Base-by-base conservation (phyloP, 139 green algal species). In the Gonium pectorale region DNA sequence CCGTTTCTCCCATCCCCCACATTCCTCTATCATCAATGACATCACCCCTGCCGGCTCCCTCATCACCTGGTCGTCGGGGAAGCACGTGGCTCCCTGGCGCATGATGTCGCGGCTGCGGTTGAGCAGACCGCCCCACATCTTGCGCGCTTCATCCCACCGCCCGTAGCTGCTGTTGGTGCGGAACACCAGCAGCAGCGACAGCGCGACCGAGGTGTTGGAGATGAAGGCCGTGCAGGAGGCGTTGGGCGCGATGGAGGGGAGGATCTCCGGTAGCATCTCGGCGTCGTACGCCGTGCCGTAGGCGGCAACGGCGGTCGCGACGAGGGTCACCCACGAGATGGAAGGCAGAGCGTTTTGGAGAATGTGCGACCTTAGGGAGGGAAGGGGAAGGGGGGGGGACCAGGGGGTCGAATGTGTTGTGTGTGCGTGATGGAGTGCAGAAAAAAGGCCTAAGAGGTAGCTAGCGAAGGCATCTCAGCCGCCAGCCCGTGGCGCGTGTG, bases 171-270 rank as follows among this genome's bases (percentile, higher is more conserved):
- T 62, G 80, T 91, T 91, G 31, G 90, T 92, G n/a, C 86, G 82
- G 90, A 92, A 94, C 3, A 92, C 91, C 59, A 94, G 86, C 68
- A 94, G 82, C 66, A 94, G 88, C 5, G 91, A 92, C 56, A 94
- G 79, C 15, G 83, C 87, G 60, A 87, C 83, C 1, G 33, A 56
- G 26, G 87, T 89, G 72, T 81, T 87, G 80, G 54, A 72, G 38
- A 86, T 51, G 62, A 88, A 90, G 35, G 87, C 75, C 24, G 29
- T 33, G 68, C 75, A 88, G 37, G 69, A 54, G 35, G 67, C 64
- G 80, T 89, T 86, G 49, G 85, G 80, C 4, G 67, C 22, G 22
- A 89, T 37, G 44, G 49, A 41, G 41, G 72, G 72, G 22, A 89
- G 40, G 64, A 44, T 54, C 13, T 78, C 79, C 24, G 80, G 79